Percentiles rank a stretch among this genome's conserved stretches.
These are phyloP conservation scores for Penicillium sp. DNA, from an alignment of 2,329 filamentous ascomycete genomes.

Conservation along the genomic window DNA sequence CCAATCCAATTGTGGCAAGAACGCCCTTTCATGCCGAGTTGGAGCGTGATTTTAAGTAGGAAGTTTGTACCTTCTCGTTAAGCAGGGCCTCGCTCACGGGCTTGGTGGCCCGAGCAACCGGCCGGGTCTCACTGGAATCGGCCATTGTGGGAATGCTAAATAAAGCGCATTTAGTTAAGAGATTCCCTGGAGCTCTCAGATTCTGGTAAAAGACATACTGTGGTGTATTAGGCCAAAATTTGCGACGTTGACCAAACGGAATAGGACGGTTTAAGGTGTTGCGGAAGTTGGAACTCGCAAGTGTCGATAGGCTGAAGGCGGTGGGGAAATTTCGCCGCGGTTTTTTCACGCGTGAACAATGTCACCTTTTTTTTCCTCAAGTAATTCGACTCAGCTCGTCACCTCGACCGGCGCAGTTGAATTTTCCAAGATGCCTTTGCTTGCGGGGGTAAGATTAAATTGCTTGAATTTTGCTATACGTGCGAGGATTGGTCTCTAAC, in stretches of 20 bases:
- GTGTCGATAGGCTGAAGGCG: constrained; percentile 30
- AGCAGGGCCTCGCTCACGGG: constrained; percentile 96
- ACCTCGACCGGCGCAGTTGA: constrained; percentile 12
- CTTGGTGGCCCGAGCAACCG: constrained; percentile 59
- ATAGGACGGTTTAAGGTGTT: constrained; percentile 14
- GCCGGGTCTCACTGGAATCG: constrained; percentile 49
- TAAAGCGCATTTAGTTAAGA: constrained; percentile 12
- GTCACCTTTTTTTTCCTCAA: constrained; percentile 14
- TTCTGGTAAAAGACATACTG: constrained; percentile 5
- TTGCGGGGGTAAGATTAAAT: constrained; percentile 31
- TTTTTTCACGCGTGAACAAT: constrained; percentile 21
- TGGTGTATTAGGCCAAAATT: constrained; percentile 13
- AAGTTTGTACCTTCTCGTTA: constrained; percentile 82
- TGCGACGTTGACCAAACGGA: constrained; percentile 13
- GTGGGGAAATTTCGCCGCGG: constrained; percentile 34
- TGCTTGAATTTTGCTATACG: neutral
- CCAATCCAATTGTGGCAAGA: neutral
- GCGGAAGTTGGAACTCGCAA: constrained; percentile 19
- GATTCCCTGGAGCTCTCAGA: neutral
- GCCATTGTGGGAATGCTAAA: constrained; percentile 45
- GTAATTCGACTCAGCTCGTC: constrained; percentile 6
- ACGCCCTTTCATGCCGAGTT: neutral
- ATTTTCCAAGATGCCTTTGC: constrained; percentile 28
- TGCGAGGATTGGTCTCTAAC: constrained; percentile 7
- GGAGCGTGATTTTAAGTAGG: neutral